Evolutionary conservation across 495 filamentous ascomycete species (phyloP).

Genomic region (Poronia punctata): DNA sequence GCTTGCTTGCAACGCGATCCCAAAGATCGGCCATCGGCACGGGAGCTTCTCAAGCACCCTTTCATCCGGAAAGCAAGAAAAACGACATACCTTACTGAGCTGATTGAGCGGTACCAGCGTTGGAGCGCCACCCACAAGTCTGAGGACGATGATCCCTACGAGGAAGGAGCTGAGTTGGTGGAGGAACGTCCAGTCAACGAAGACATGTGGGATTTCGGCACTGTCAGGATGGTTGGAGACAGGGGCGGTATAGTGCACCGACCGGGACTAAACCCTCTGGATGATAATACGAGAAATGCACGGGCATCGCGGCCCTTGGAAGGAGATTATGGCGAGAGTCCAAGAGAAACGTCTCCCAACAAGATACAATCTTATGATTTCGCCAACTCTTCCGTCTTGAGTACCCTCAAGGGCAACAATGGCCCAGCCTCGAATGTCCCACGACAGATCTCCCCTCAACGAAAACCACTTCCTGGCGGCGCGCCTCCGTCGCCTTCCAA

Average conservation of each 20-base stretch:
- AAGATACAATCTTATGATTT: slow-evolving; percentile 31
- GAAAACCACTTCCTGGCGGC: slow-evolving; percentile 43
- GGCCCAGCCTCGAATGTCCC: slow-evolving; percentile 24
- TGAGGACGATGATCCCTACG: slow-evolving; percentile 55
- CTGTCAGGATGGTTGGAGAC: slow-evolving; percentile 63
- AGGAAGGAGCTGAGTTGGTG: slow-evolving; percentile 33
- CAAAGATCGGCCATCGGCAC: slow-evolving; percentile 77
- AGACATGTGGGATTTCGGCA: slow-evolving; percentile 96
- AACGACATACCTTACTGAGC: slow-evolving; percentile 81
- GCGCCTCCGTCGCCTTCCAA: slow-evolving; percentile 51
- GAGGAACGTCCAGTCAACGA: slow-evolving; percentile 48
- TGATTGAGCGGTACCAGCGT: slow-evolving; percentile 83
- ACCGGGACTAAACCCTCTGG: slow-evolving; percentile 56
- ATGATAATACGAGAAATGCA: slow-evolving; percentile 64
- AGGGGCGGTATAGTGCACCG: slow-evolving; percentile 41
- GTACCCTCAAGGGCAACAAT: slow-evolving; percentile 33
- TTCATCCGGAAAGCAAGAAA: slow-evolving; percentile 88
- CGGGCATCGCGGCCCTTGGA: slow-evolving; percentile 43
- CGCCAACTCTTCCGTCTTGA: slow-evolving; percentile 23
- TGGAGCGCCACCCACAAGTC: slow-evolving; percentile 69
- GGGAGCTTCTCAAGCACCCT: slow-evolving; percentile 79
- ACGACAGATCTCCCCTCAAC: slow-evolving; percentile 50
- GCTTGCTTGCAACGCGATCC: slow-evolving; percentile 83
- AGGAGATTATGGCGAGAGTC: slow-evolving; percentile 42
- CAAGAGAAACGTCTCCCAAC: slow-evolving; percentile 30